Base-by-base conservation (phyloP, 208 protist species). In the Acanthamoeba healyi region DNA sequence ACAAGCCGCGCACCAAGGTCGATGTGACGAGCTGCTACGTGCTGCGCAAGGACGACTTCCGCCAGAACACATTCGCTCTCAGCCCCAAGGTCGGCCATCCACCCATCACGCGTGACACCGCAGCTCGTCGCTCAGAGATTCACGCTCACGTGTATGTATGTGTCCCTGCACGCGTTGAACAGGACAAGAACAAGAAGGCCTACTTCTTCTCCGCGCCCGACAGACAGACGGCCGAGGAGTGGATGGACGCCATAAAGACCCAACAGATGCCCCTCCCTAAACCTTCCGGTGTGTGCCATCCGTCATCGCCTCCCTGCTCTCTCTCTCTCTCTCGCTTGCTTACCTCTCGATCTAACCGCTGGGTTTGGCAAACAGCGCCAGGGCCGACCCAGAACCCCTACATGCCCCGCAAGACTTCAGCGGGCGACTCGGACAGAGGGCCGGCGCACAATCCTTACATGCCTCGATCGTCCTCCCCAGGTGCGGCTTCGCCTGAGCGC, bases 1-100 rank as follows among this genome's bases (percentile, higher is more conserved):
- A 74, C 65, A 74, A 74, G 29, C 65, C 65, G 5, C 65, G 65
- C n/a, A 74, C 65, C 34, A 74, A 74, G 65, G 65, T 74, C 5
- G 65, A 74, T 29, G 65, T 74, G 65, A 74, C 65, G 15, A 74
- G 7, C 32, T 74, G 34, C 29, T 40, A 74, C 65, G 29, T 74
- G 15, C n/a, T 74, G 10, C n/a, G 65, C 24, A 34, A 40, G 65
- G 65, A 74, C 65, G 65, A 74, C 65, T 74, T 74, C 32, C 65
- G 65, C 32, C 32, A 34, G 24, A 42, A 40, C 65, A 74, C 65
- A 19, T 74, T 74, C 19, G n/a, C 65, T 17, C 65, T 74, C n/a
- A 74, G 7, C 65, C 65, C 65, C 32, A 74, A 74, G 65, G 65
- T 74, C n/a, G n/a, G n/a, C n/a, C n/a, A n/a, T 14, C 34, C n/a